Percentiles rank a stretch among this genome's conserved stretches.
phyloP scores from a whole-genome alignment of 2,329 filamentous ascomycete genomes.

The Calycina marina region DNA sequence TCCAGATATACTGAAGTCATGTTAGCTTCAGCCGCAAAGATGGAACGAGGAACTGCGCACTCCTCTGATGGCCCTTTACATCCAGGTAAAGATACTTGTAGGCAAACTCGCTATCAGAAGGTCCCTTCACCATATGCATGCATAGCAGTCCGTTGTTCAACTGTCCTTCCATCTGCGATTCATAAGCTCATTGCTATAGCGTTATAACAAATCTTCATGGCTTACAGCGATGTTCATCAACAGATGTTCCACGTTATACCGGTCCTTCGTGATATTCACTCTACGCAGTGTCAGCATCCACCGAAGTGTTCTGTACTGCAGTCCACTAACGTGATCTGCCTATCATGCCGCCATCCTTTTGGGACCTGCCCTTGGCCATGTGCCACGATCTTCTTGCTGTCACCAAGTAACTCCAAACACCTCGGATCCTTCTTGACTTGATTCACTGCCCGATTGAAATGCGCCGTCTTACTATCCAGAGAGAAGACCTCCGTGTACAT shows the following conservation, averaged over 20 bases:
- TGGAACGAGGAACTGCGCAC: too few species aligned
- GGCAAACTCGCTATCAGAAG: slow-evolving; percentile 54
- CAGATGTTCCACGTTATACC: slow-evolving; percentile 64
- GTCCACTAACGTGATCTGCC: slow-evolving; percentile 41
- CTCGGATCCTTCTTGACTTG: slow-evolving; percentile 58
- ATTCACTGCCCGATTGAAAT: slow-evolving; percentile 79
- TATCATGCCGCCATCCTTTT: slow-evolving; percentile 30
- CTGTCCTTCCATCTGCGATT: slow-evolving; percentile 56
- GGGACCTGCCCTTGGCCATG: slow-evolving; percentile 77
- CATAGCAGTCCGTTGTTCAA: slow-evolving; percentile 57
- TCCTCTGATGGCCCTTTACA: slow-evolving; percentile 54
- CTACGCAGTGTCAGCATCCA: slow-evolving; percentile 28
- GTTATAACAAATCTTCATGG: too few species aligned
- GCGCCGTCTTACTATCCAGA: slow-evolving; percentile 67
- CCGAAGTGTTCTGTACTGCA: background rate
- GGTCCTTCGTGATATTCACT: slow-evolving; percentile 54
- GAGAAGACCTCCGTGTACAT: slow-evolving; percentile 75
- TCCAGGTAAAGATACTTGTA: slow-evolving; percentile 75
- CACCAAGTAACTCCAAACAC: slow-evolving; percentile 62
- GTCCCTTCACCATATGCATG: slow-evolving; percentile 61
- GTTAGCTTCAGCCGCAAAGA: too few species aligned
- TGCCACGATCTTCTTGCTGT: slow-evolving; percentile 59
- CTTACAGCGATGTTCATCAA: slow-evolving; percentile 72
- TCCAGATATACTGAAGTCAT: slow-evolving; percentile 51
- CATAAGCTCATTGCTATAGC: slow-evolving; percentile 13